phyloP scores from a whole-genome alignment of 2,329 filamentous ascomycete species.

The Sarocladium brachiariae region DNA sequence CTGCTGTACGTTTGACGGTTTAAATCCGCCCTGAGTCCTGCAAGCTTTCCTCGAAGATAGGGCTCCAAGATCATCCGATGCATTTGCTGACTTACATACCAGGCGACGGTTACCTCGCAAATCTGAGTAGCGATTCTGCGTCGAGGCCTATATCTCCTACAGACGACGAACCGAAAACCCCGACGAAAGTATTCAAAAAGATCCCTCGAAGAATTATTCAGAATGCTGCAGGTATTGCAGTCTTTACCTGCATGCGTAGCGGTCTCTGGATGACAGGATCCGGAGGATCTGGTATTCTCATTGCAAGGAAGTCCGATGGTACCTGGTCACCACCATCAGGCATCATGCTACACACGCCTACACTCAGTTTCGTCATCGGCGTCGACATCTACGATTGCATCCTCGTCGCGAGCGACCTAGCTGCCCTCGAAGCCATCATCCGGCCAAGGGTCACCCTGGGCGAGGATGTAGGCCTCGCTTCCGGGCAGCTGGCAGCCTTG shows the following conservation, averaged over 20 bases:
- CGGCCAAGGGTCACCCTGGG: conserved; percentile 73
- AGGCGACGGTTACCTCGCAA: conserved; percentile 52
- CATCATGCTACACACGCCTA: conserved; percentile 83
- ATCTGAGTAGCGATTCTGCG: conserved; percentile 29
- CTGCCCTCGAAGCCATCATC: conserved; percentile 78
- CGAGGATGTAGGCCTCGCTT: conserved; percentile 68
- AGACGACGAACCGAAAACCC: conserved; percentile 37
- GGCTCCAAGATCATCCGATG: too few relatives aligned
- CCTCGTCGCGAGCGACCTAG: conserved; percentile 80
- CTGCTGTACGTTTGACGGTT: conserved; percentile 58
- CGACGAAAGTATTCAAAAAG: conserved; percentile 59
- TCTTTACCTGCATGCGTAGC: conserved; percentile 94
- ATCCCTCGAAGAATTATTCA: conserved; percentile 82
- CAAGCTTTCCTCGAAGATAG: too few relatives aligned
- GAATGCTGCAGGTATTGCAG: conserved; percentile 82
- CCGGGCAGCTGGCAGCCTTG: conserved; percentile 61
- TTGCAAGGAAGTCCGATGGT: conserved; percentile 77
- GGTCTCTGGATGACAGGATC: conserved; percentile 88
- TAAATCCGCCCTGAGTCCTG: too few relatives aligned
- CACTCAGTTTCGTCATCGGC: conserved; percentile 81
- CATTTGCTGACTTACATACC: conserved; percentile 6
- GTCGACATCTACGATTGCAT: conserved; percentile 96
- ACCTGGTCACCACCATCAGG: conserved; percentile 89
- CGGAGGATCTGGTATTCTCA: conserved; percentile 79
- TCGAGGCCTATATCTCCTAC: conserved; percentile 13